phyloP scores from a whole-genome alignment of 805 yeast genomes.

The Debaryomyces tyrocola region DNA sequence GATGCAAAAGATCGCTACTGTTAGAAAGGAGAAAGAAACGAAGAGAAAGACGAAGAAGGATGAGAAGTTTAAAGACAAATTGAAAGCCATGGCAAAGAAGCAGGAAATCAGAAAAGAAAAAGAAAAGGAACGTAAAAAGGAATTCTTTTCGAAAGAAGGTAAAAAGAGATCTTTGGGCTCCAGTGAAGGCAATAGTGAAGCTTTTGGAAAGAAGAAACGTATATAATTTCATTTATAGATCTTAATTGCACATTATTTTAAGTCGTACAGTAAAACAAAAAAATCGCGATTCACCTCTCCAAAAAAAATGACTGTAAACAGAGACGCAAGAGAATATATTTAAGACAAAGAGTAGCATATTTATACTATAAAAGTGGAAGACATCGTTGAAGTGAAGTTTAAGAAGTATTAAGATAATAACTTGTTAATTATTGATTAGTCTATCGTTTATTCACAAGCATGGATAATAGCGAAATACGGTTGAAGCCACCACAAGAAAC shows the following conservation, averaged over 20 bases:
- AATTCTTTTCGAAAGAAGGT: constrained; percentile 72
- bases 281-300: background rate
- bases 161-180: constrained; percentile 55
- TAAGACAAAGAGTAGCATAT: too few relatives aligned
- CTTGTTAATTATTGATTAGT: too few relatives aligned
- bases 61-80: constrained; percentile 71
- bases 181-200: constrained; percentile 27
- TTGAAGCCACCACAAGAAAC: constrained; percentile 39
- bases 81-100: constrained; percentile 72
- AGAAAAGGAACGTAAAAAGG: constrained; percentile 84
- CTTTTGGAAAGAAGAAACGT: constrained; percentile 35
- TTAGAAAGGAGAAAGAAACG: constrained; percentile 81
- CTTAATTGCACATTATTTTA: background rate
- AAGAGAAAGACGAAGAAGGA: constrained; percentile 72
- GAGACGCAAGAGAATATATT: background rate
- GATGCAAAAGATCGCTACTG: constrained; percentile 81
- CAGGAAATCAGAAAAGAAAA: constrained; percentile 71
- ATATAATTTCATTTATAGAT: constrained; percentile 12
- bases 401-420: too few relatives aligned
- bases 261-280: background rate
- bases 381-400: too few relatives aligned
- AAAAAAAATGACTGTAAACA: background rate
- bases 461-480: constrained; percentile 27
- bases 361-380: too few relatives aligned
- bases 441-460: background rate